Base-by-base conservation (phyloP, 1,284 basidiomycete genomes). In the Cutaneotrichosporon sp. region DNA sequence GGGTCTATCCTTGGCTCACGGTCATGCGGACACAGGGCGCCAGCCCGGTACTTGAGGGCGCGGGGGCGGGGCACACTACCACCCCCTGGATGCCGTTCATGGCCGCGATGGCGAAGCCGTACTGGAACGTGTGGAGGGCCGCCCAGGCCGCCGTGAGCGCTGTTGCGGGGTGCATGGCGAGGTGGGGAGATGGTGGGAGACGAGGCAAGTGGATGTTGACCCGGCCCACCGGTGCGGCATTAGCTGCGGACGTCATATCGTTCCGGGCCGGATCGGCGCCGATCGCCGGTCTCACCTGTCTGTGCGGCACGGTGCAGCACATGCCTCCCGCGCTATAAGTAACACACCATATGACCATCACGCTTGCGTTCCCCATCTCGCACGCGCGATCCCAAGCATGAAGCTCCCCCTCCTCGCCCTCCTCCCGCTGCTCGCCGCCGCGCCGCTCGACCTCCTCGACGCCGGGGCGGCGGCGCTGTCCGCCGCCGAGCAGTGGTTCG, bases 11-110 rank as follows among this genome's bases (percentile, higher is more conserved):
- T 11, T 5, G 43, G 18, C 73, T 54, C 50, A 73, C 73, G 2
- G 61, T 69, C 70, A 75, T 72, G 16, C 49, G 33, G 4, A 75
- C 63, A 58, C 73, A 75, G 27, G 64, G 62, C 13, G 54, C 62
- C 1, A 69, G 46, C 57, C 62, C n/a, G n/a, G n/a, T n/a, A n/a
- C n/a, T n/a, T n/a, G n/a, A n/a, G n/a, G n/a, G n/a, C n/a, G n/a
- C n/a, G n/a, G n/a, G n/a, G n/a, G n/a, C n/a, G n/a, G n/a, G n/a
- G n/a, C 76, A 78, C 2, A 69, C 72, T 27, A 78, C 54, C 13
- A 69, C 65, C 25, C 67, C 67, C 59, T 72, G 71, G 25, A 78
- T 67, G 4, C 76, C 76, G 59, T 78, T 78, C 60, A 78, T 62
- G 54, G 69, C 70, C 18, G 72, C 66, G 50, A 78, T 74, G 9